A percentile compares a stretch with the other conserved stretches of the same genome.
These are phyloP conservation scores for Bjerkandera adusta DNA, from an alignment of 1,284 basidiomycete species.

Conservation along the genomic window DNA sequence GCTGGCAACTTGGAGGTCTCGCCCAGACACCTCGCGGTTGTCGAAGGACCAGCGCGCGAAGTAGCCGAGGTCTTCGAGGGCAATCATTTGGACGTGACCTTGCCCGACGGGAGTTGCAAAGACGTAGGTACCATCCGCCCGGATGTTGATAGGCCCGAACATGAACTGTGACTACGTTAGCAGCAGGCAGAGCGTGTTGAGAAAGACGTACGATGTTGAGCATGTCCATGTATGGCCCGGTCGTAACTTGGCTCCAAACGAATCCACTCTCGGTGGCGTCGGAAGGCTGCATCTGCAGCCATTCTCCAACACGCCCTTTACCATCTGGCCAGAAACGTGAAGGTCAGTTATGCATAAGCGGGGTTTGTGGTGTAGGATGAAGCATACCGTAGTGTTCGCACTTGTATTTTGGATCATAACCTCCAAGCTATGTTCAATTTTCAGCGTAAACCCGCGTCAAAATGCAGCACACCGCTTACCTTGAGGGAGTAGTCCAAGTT, in stretches of 20 bases:
- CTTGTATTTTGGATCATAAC: conserved; percentile 34
- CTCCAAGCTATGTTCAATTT: conserved; percentile 28
- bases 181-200: background rate
- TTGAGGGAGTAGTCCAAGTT: conserved; percentile 43
- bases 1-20: conserved; percentile 38
- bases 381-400: conserved; percentile 17
- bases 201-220: conserved; percentile 25
- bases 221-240: conserved; percentile 36
- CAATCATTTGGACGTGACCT: conserved; percentile 31
- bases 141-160: conserved; percentile 36
- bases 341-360: background rate
- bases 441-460: background rate
- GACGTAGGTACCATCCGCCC: conserved; percentile 40
- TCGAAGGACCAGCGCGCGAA: conserved; percentile 41
- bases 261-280: conserved; percentile 34
- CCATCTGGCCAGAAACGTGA: conserved; percentile 33
- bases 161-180: conserved; percentile 20
- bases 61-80: conserved; percentile 33
- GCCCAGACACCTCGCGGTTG: conserved; percentile 33
- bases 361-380: background rate
- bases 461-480: conserved; percentile 27
- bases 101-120: conserved; percentile 37
- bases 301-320: conserved; percentile 45
- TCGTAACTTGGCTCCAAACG: conserved; percentile 31
- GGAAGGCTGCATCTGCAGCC: conserved; percentile 40